Evolutionary conservation across 345 rosid genomes (phyloP), one percentile per base, ranked within the genome.

Genomic region (Firmiana major): DNA sequence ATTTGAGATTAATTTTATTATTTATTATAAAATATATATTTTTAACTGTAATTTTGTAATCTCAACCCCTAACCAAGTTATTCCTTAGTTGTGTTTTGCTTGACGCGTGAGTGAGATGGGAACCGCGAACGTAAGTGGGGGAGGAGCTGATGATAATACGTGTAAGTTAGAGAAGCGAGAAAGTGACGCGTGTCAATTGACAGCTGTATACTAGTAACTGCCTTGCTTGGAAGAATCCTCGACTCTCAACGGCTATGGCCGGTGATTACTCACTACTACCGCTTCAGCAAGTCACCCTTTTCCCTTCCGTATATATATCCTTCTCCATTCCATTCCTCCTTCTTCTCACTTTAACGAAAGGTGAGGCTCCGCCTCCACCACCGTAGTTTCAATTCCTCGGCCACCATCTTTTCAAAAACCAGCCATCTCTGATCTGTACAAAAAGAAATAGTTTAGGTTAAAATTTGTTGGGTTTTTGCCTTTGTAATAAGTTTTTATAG

Each of bases 151-250:
- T 46, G 70, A 63, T 75, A 31, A 72, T 86, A 87, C 90, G 91
- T 88, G 91, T 79, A 84, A 75, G 79, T 46, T 79, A 43, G 73
- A 62, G n/a, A 73, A 34, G 38, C 64, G 31, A 74, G 24, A 13
- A 68, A 34, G 11, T 34, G 90, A 83, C 94, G 88, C 90, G 90
- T 88, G 90, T 83, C 73, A 22, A 40, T 83, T 74, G 84, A 85
- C 93, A 89, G 89, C 93, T 91, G 90, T 87, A 83, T 82, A 70
- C 85, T 74, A 82, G 92, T 87, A 91, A 91, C 95, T 83, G 91
- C 88, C 84, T 85, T 85, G 78, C 91, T 86, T 60, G 84, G 91
- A 85, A 85, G 84, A 79, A 85, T 84, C 88, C 84, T 71, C 67
- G 53, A 58, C 73, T 70, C 72, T 64, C 77, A 85, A 82, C 86